Evolutionary conservation across 73 alveolate genomes (phyloP).

Genomic region (Paraurostyla sp.): DNA sequence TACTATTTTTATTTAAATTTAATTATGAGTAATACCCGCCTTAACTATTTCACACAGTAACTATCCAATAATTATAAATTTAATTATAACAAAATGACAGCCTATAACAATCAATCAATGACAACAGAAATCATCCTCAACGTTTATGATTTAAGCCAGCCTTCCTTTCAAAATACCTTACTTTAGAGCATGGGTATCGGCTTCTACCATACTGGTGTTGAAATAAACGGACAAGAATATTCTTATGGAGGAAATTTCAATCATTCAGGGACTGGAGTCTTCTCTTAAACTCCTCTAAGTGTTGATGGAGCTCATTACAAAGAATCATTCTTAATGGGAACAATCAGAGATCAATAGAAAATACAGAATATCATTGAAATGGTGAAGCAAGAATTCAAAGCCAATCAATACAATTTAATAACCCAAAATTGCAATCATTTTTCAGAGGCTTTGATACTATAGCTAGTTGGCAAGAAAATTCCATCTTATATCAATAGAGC

Average conservation of each 20-base stretch:
- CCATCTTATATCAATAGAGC: constrained; percentile 64
- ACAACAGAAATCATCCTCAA: constrained; percentile 36
- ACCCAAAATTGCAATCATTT: constrained; percentile 65
- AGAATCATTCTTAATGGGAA: constrained; percentile 54
- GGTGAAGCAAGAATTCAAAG: constrained; percentile 43
- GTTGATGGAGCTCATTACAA: constrained; percentile 59
- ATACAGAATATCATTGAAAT: not conserved
- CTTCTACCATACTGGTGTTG: constrained; percentile 54
- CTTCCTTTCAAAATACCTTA: not conserved
- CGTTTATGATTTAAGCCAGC: constrained; percentile 49
- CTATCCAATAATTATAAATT: not conserved
- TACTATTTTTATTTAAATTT: no score
- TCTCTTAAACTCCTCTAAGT: not conserved
- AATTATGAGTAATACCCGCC: no score
- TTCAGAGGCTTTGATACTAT: constrained; percentile 52
- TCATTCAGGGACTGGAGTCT: constrained; percentile 40
- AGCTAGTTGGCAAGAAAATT: constrained; percentile 38
- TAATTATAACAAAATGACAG: not conserved
- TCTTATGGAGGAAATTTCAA: constrained; percentile 59
- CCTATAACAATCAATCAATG: no score
- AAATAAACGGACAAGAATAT: constrained; percentile 60
- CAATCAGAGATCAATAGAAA: constrained; percentile 24
- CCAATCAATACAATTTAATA: constrained; percentile 48
- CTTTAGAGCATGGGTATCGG: constrained; percentile 15
- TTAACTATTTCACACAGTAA: no score